phyloP scores from a whole-genome alignment of 768 basidiomycete genomes.

The Suillus ampliporus region DNA sequence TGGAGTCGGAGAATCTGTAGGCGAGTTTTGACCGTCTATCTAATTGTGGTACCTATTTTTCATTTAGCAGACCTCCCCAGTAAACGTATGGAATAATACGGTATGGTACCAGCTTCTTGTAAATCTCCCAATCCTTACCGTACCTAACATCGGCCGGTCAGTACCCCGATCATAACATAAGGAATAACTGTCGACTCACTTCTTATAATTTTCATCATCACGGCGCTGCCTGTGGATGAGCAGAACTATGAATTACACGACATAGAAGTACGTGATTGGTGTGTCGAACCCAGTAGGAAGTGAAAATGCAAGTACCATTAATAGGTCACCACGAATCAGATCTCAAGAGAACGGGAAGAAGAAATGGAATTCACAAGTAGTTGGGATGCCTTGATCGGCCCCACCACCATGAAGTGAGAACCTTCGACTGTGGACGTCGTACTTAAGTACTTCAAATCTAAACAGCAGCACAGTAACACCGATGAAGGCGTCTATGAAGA shows the following conservation, averaged over 20 bases:
- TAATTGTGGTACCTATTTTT: too few species aligned
- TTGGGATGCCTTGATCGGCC: slow-evolving; percentile 92
- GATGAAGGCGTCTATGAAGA: neutral
- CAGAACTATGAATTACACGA: slow-evolving; percentile 85
- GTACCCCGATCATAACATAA: slow-evolving; percentile 2
- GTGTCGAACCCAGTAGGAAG: slow-evolving; percentile 91
- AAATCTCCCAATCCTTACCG: slow-evolving; percentile 92
- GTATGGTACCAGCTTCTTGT: slow-evolving; percentile 85
- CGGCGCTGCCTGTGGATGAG: slow-evolving; percentile 89
- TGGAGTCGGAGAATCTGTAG: too few species aligned
- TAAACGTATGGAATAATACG: slow-evolving; percentile 88
- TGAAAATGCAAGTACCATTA: slow-evolving; percentile 94
- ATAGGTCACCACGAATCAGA: slow-evolving; percentile 60
- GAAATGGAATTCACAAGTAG: slow-evolving; percentile 62
- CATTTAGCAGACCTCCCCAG: slow-evolving; percentile 36
- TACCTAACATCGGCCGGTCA: slow-evolving; percentile 58
- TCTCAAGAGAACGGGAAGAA: neutral
- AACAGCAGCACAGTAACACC: neutral
- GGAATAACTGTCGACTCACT: slow-evolving; percentile 67
- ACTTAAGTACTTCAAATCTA: slow-evolving; percentile 81
- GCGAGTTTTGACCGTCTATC: too few species aligned
- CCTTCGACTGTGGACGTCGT: slow-evolving; percentile 84
- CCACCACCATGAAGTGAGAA: slow-evolving; percentile 98
- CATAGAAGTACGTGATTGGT: slow-evolving; percentile 96
- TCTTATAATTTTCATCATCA: slow-evolving; percentile 93